Conservation (phyloP, 2,329 filamentous ascomycete genomes). For the Xylariomycetidae sp. region DNA sequence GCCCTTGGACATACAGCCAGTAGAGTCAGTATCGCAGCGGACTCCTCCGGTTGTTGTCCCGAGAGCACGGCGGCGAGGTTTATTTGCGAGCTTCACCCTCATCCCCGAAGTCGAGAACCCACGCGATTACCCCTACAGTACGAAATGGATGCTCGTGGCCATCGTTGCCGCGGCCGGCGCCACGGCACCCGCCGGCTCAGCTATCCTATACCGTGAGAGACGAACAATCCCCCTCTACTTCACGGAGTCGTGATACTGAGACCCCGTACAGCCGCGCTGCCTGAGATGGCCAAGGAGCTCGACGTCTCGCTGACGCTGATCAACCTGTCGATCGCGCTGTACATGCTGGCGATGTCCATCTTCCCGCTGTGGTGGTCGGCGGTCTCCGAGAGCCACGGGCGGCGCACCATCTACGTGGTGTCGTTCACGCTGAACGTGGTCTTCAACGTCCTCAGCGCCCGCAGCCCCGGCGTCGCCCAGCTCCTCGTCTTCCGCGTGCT, state of each 20-base stretch:
- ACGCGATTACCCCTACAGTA: constrained; percentile 63
- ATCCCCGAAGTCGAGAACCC: constrained; percentile 76
- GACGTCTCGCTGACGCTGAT: constrained; percentile 57
- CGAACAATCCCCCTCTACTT: constrained; percentile 1
- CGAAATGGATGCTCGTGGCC: constrained; percentile 80
- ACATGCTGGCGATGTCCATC: constrained; percentile 78
- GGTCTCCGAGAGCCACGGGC: constrained; percentile 67
- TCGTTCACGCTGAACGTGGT: constrained; percentile 69
- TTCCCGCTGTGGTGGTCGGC: constrained; percentile 85
- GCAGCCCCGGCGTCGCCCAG: constrained; percentile 66
- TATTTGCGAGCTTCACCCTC: constrained; percentile 64
- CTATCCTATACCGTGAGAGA: constrained; percentile 77
- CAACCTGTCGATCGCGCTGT: constrained; percentile 71
- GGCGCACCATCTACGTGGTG: constrained; percentile 70
- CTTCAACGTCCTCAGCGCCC: constrained; percentile 63
- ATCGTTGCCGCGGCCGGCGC: constrained; percentile 72
- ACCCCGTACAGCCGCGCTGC: constrained; percentile 53
- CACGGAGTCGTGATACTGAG: constrained; percentile 6
- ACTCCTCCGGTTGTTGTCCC: constrained; percentile 18
- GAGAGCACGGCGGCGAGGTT: constrained; percentile 51
- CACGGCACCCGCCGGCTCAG: constrained; percentile 75
- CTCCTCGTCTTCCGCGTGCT: constrained; percentile 71
- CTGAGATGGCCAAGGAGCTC: constrained; percentile 56
- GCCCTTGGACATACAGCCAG: constrained; percentile 2
- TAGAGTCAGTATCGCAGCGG: no score